Evolutionary conservation across 1,139 yeast species (phyloP), one percentile per base, ranked within the genome.

Genomic region (Magnusiomyces starmeri): DNA sequence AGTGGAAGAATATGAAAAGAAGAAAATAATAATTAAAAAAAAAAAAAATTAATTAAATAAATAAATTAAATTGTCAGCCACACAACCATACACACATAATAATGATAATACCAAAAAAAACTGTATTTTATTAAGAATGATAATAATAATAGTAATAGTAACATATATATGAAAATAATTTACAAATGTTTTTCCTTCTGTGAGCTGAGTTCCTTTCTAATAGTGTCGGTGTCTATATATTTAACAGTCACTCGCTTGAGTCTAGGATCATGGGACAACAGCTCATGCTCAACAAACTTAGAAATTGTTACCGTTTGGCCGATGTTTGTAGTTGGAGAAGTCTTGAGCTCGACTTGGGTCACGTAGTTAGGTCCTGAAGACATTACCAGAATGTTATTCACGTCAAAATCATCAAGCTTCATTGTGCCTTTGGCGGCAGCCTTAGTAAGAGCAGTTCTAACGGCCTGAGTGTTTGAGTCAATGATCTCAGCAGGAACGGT

Each of bases 161-260:
- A n/a, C n/a, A n/a, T n/a, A n/a, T n/a, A n/a, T n/a, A n/a, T n/a
- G n/a, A n/a, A n/a, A n/a, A 34, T 12, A 3, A 10, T 27, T 25
- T 27, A 22, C 8, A 16, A 14, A 10, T 25, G n/a, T 26, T 43
- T 43, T 26, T 43, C 45, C 45, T 43, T 43, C 26, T 18, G 32
- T 14, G 14, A 14, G 34, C 29, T 43, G 7, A 21, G 20, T 12
- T n/a, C 20, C n/a, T n/a, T 16, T 24, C 20, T n/a, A 10, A 46
- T 9, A n/a, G 51, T 37, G 14, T 42, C 49, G 24, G 25, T 39
- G 41, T 55, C 56, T 22, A 54, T 62, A 52, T 68, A 65, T 51
- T 68, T 71, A 20, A 71, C 65, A 7, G 69, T 60, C 16, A 70
- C 66, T 35, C 65, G 63, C 58, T 71, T 71, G 32, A 73, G 56